Evolutionary conservation across 257 asterid genomes (phyloP).

Genomic region (Fraxinus cuspidata): DNA sequence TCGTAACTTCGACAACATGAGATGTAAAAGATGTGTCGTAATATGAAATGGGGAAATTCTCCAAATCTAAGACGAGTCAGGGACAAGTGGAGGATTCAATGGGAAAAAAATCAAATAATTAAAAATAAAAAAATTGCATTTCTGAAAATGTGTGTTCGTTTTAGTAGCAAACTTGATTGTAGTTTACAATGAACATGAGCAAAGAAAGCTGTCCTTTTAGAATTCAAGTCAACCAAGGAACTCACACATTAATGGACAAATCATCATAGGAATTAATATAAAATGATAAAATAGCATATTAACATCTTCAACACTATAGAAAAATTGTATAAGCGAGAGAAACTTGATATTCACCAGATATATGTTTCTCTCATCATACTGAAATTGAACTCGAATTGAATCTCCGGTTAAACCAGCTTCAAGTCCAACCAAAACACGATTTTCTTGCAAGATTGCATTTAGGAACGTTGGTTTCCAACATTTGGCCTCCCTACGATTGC

Average conservation of each 20-base stretch:
- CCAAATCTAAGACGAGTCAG: neutral
- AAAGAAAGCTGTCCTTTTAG: neutral
- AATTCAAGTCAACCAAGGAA: neutral
- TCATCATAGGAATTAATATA: neutral
- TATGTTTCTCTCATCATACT: conserved; percentile 76
- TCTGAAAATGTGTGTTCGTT: neutral
- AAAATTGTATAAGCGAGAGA: neutral
- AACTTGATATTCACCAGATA: conserved; percentile 56
- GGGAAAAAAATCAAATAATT: neutral
- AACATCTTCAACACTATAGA: conserved; percentile 21
- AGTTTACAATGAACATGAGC: conserved; percentile 11
- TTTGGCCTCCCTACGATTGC: too few relatives aligned
- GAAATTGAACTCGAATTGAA: conserved; percentile 56
- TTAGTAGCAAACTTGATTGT: conserved; percentile 4
- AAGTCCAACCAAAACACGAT: too few relatives aligned
- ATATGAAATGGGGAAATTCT: neutral
- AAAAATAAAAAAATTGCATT: neutral
- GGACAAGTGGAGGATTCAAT: neutral
- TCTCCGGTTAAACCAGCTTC: too few relatives aligned
- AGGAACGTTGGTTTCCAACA: too few relatives aligned
- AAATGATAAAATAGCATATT: conserved; percentile 5
- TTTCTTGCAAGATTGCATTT: too few relatives aligned
- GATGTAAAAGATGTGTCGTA: neutral
- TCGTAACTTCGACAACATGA: too few relatives aligned
- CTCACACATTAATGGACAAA: conserved; percentile 8